These are phyloP conservation scores for Thermoascus crustaceus DNA, from an alignment of 2,329 filamentous ascomycete species.

Conservation along the genomic window DNA sequence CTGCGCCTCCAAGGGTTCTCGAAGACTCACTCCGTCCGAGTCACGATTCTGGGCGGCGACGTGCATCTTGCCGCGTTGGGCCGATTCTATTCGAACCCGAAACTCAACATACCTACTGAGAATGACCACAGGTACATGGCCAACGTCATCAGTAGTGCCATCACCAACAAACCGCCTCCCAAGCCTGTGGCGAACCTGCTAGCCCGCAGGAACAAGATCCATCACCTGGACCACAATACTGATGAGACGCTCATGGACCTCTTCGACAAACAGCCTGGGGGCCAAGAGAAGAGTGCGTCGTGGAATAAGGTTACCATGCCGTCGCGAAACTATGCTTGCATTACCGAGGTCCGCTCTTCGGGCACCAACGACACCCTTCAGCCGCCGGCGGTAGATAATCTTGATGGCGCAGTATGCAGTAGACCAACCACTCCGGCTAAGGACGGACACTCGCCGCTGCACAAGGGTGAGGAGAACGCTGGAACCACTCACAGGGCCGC, in stretches of 20 bases:
- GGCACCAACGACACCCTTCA: conserved; percentile 15
- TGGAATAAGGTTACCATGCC: conserved; percentile 83
- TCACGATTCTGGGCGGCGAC: conserved; percentile 57
- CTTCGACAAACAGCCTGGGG: conserved; percentile 54
- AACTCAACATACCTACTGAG: conserved; percentile 48
- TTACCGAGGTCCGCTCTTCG: conserved; percentile 43
- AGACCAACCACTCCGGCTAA: conserved; percentile 34
- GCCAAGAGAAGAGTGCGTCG: conserved; percentile 54
- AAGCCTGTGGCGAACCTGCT: conserved; percentile 57
- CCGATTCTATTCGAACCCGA: conserved; percentile 56
- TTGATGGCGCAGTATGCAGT: conserved; percentile 13
- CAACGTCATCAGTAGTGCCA: conserved; percentile 57
- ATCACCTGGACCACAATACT: conserved; percentile 54
- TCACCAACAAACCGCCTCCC: conserved; percentile 61
- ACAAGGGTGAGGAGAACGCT: conserved; percentile 66
- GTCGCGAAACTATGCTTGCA: conserved; percentile 56
- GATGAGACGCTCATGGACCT: conserved; percentile 57
- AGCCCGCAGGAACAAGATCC: conserved; percentile 56
- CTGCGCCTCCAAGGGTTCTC: conserved; percentile 54
- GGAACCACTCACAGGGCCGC: conserved; percentile 73
- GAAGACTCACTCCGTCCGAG: conserved; percentile 47
- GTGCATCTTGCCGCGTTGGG: conserved; percentile 57
- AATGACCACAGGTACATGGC: conserved; percentile 56
- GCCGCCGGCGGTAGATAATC: conserved; percentile 3
- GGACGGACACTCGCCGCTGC: conserved; percentile 63